A percentile compares a stretch with the other conserved stretches of the same genome.
Evolutionary conservation across 129 eudicot species (phyloP).

Genomic region (Pulicaria dysenterica): DNA sequence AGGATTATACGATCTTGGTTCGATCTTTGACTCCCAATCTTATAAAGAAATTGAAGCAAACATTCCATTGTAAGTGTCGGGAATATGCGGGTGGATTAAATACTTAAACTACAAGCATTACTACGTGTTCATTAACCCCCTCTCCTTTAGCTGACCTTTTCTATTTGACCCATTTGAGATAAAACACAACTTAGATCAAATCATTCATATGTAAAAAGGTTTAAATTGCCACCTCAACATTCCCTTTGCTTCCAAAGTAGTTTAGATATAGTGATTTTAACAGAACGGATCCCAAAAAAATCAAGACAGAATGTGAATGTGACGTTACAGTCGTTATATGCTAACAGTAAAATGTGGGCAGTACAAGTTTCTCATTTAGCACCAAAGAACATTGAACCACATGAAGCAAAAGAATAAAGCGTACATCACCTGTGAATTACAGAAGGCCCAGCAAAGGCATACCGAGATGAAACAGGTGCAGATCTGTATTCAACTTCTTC

Average conservation of each 20-base stretch:
- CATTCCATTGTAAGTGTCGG: too few relatives aligned
- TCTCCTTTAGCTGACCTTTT: not conserved
- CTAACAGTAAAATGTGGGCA: not conserved
- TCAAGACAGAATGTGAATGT: not conserved
- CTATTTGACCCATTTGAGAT: not conserved
- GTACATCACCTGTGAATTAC: slow-evolving; percentile 35
- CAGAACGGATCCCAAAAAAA: not conserved
- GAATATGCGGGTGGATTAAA: too few relatives aligned
- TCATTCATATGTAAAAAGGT: not conserved
- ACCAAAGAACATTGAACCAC: slow-evolving; percentile 9
- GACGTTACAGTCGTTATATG: slow-evolving; percentile 2
- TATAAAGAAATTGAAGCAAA: too few relatives aligned
- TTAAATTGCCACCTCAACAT: not conserved
- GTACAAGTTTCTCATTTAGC: slow-evolving; percentile 12
- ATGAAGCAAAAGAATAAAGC: slow-evolving; percentile 17
- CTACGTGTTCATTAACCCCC: not conserved
- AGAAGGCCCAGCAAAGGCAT: slow-evolving; percentile 61
- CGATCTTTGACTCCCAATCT: too few relatives aligned
- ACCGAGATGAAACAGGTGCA: slow-evolving; percentile 54
- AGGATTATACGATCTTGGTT: too few relatives aligned
- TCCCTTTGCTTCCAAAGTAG: not conserved
- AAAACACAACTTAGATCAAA: not conserved
- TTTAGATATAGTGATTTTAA: too few relatives aligned
- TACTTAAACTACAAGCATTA: too few relatives aligned
- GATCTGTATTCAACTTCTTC: slow-evolving; percentile 17